phyloP scores from a whole-genome alignment of 1,139 yeast species.

The Meyerozyma smithsonii region DNA sequence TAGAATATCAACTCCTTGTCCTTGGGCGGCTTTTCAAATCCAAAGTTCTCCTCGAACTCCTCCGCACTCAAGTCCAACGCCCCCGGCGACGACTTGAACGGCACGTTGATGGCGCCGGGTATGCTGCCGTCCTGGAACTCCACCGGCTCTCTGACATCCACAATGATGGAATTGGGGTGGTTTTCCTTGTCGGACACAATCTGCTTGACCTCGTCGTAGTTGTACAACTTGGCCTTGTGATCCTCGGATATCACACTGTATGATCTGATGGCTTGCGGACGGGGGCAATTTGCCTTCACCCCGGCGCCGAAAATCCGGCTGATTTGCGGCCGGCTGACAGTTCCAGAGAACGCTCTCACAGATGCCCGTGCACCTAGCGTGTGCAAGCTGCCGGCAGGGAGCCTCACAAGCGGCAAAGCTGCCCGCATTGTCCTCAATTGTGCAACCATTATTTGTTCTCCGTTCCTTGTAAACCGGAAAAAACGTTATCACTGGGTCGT shows the following conservation, averaged over 20 bases:
- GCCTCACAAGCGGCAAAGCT: neutral
- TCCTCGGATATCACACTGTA: constrained; percentile 2
- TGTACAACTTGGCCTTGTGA: constrained; percentile 45
- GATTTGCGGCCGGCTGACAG: neutral
- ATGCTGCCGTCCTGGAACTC: constrained; percentile 71
- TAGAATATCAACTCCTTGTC: constrained; percentile 80
- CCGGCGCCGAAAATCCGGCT: neutral
- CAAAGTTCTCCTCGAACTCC: constrained; percentile 77
- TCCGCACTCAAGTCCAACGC: constrained; percentile 77
- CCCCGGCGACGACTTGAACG: constrained; percentile 90
- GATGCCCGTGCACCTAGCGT: neutral
- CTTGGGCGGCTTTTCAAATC: constrained; percentile 72
- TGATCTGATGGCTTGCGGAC: neutral
- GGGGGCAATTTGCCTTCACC: neutral
- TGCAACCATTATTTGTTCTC: neutral
- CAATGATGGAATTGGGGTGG: constrained; percentile 46
- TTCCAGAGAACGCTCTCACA: neutral
- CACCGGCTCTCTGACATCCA: constrained; percentile 90
- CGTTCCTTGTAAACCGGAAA: neutral
- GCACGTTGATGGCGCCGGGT: constrained; percentile 83
- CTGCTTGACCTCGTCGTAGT: constrained; percentile 52
- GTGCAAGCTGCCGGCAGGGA: neutral
- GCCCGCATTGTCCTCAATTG: neutral
- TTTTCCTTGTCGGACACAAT: constrained; percentile 36
- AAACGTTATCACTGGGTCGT: constrained; percentile 1